Conservation (phyloP, 192 early-diverging fungal genomes). For the Backusella luteola region DNA sequence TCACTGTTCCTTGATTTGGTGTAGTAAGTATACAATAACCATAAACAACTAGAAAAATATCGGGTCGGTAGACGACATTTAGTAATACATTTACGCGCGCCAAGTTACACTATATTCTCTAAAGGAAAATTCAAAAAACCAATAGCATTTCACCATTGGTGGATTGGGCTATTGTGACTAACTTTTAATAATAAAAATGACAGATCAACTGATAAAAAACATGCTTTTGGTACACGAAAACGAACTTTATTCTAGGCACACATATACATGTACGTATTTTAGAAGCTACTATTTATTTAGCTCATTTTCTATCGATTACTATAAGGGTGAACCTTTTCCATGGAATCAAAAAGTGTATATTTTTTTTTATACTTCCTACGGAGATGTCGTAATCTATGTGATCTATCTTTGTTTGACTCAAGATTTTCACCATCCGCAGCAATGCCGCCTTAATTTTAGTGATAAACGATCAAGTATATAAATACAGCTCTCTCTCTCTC, state of each 20-base stretch:
- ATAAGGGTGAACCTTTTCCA: not conserved
- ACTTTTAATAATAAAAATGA: not conserved
- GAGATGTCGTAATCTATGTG: not conserved
- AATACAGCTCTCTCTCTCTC: not conserved
- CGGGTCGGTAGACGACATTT: not conserved
- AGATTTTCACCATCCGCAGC: not conserved
- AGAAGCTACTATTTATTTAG: not conserved
- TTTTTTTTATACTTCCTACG: not conserved
- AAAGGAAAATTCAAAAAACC: slow-evolving; percentile 1
- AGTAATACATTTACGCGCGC: not conserved
- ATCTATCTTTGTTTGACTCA: slow-evolving; percentile 4
- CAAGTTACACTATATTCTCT: not conserved
- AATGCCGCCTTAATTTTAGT: not conserved
- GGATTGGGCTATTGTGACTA: not conserved
- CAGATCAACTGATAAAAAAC: not conserved
- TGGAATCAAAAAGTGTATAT: not conserved
- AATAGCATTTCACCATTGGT: not conserved
- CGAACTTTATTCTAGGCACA: not conserved
- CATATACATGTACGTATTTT: not conserved
- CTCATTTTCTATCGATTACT: not conserved
- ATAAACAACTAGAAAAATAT: not conserved
- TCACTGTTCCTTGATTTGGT: not conserved
- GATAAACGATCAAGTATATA: not conserved
- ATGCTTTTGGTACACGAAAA: not conserved
- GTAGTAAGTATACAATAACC: not conserved